phyloP scores from a whole-genome alignment of 352 stramenopile species.

The Globisporangium mamillatum region DNA sequence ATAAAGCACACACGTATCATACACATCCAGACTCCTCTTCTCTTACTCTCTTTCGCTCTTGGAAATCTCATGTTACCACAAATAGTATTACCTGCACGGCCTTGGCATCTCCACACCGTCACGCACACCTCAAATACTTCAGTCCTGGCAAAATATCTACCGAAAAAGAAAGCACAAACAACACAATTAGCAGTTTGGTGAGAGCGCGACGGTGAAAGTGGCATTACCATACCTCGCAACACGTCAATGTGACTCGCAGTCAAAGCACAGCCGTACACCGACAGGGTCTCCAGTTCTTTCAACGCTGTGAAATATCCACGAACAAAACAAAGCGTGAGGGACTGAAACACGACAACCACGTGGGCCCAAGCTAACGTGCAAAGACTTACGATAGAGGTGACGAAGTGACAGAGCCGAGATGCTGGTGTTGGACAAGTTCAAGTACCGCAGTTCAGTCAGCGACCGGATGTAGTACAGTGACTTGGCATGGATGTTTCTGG shows the following conservation, averaged over 20 bases:
- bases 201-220: not conserved
- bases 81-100: not conserved
- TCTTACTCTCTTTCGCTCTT: not conserved
- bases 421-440: constrained; percentile 79
- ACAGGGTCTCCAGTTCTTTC: constrained; percentile 51
- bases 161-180: not conserved
- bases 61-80: not conserved
- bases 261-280: constrained; percentile 53
- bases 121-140: constrained; percentile 45
- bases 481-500: constrained; percentile 71
- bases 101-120: constrained; percentile 2
- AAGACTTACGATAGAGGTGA: constrained; percentile 59
- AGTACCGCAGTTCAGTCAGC: constrained; percentile 50
- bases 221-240: constrained; percentile 36
- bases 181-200: not conserved
- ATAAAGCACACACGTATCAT: constrained; percentile 9
- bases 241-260: constrained; percentile 49
- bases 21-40: not conserved
- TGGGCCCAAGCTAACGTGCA: not conserved
- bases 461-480: constrained; percentile 56
- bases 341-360: not conserved
- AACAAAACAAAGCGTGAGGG: not conserved
- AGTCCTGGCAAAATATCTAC: constrained; percentile 53
- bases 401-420: constrained; percentile 66
- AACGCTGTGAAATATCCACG: constrained; percentile 26